These are phyloP conservation scores for Yamadazyma endophytica DNA, from an alignment of 805 yeast species.

Conservation along the genomic window DNA sequence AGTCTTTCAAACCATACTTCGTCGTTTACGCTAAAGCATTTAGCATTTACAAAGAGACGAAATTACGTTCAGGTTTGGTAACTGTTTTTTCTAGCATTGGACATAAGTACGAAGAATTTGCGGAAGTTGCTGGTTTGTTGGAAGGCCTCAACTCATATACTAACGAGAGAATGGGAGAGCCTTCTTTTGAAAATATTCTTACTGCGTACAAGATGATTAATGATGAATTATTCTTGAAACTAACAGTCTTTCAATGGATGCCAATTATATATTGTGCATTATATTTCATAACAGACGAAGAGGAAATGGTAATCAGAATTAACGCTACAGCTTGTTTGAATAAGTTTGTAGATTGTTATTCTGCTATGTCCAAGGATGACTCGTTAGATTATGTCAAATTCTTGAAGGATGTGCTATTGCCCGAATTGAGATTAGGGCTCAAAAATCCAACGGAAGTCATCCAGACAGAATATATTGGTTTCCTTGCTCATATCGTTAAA, in stretches of 20 bases:
- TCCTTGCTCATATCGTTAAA: slow-evolving; percentile 61
- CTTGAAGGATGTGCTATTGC: slow-evolving; percentile 55
- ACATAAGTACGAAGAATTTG: slow-evolving; percentile 39
- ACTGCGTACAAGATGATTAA: slow-evolving; percentile 62
- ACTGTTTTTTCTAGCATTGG: slow-evolving; percentile 59
- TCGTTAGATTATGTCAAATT: slow-evolving; percentile 29
- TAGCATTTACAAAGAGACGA: slow-evolving; percentile 52
- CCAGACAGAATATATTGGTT: slow-evolving; percentile 65
- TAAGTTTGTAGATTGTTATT: slow-evolving; percentile 59
- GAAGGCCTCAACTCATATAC: slow-evolving; percentile 63
- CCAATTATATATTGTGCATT: slow-evolving; percentile 70
- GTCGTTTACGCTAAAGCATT: slow-evolving; percentile 54
- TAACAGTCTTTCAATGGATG: slow-evolving; percentile 64
- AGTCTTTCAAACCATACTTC: slow-evolving; percentile 47
- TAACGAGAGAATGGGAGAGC: slow-evolving; percentile 55
- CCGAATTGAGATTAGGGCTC: slow-evolving; percentile 63
- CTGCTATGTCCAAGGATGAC: slow-evolving; percentile 19
- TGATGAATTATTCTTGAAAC: slow-evolving; percentile 43
- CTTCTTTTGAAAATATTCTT: slow-evolving; percentile 75
- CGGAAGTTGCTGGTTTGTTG: slow-evolving; percentile 48
- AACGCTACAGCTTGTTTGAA: slow-evolving; percentile 65
- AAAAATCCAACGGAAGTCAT: slow-evolving; percentile 55
- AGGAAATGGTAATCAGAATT: slow-evolving; percentile 75
- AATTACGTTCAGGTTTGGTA: slow-evolving; percentile 61
- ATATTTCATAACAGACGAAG: slow-evolving; percentile 69